phyloP scores from a whole-genome alignment of 2,329 filamentous ascomycete genomes.

The Volutella citrinella region DNA sequence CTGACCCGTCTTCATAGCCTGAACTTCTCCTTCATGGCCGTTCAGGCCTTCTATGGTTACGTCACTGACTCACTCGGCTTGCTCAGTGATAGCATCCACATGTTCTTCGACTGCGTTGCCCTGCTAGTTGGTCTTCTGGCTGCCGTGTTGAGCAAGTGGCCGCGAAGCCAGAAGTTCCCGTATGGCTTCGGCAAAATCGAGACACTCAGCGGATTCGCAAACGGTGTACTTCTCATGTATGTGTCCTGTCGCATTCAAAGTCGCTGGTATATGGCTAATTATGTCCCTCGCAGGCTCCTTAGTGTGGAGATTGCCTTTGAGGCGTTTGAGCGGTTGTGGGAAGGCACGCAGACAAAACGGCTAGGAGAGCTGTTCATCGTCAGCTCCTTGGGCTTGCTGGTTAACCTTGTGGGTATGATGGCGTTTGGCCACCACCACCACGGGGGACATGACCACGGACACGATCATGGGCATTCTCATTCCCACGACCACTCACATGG shows the following conservation, averaged over 20 bases:
- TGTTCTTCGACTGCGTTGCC: constrained; percentile 98
- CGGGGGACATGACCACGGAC: constrained; percentile 37
- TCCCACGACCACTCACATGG: constrained; percentile 29
- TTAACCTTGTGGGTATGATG: constrained; percentile 90
- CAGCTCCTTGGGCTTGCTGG: constrained; percentile 78
- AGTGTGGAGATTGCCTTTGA: constrained; percentile 96
- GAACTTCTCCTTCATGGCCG: constrained; percentile 91
- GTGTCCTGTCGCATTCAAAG: constrained; percentile 23
- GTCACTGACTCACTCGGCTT: constrained; percentile 89
- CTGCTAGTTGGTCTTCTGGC: constrained; percentile 87
- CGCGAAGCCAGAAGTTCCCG: constrained; percentile 81
- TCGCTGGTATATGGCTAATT: constrained; percentile 11
- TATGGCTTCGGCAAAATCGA: constrained; percentile 98
- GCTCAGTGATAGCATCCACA: constrained; percentile 97
- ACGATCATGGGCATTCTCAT: constrained; percentile 20
- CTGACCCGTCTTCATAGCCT: constrained; percentile 63
- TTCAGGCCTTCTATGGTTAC: constrained; percentile 93
- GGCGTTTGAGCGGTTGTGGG: constrained; percentile 81
- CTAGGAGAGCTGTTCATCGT: constrained; percentile 86
- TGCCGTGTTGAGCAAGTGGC: constrained; percentile 95
- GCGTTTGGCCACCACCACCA: constrained; percentile 72
- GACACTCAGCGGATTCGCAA: constrained; percentile 92
- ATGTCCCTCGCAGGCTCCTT: constrained; percentile 62
- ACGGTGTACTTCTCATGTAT: constrained; percentile 89
- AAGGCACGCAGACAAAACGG: constrained; percentile 79